phyloP scores from a whole-genome alignment of 208 protist genomes.

The Trypanosoma caninum region DNA sequence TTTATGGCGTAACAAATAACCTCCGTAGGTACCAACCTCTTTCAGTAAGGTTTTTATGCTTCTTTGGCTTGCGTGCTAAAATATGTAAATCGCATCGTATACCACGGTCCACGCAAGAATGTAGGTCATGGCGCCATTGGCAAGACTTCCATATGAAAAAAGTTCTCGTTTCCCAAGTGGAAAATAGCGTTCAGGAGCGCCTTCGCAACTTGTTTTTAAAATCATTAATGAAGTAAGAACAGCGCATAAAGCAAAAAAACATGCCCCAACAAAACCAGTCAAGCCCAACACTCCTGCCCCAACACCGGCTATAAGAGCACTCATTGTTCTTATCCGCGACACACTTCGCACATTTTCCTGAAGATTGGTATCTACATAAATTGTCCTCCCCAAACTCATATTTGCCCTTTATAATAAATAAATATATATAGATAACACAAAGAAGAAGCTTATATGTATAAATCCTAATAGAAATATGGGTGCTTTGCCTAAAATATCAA shows the following conservation, averaged over 20 bases:
- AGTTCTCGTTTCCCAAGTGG: conserved; percentile 60
- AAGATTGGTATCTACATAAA: conserved; percentile 52
- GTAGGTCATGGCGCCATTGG: conserved; percentile 73
- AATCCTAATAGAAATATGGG: no score
- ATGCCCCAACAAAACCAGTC: conserved; percentile 54
- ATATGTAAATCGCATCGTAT: conserved; percentile 89
- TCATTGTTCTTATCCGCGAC: conserved; percentile 69
- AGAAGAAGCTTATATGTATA: no score
- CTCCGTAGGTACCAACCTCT: no score
- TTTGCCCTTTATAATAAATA: conserved; percentile 4
- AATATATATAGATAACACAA: no score
- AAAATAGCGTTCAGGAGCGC: conserved; percentile 67
- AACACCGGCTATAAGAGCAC: conserved; percentile 66
- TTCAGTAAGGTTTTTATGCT: no score
- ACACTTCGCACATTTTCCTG: conserved; percentile 60
- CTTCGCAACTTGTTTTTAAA: conserved; percentile 42
- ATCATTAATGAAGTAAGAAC: conserved; percentile 61
- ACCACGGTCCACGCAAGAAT: conserved; percentile 82
- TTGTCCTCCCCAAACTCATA: conserved; percentile 46
- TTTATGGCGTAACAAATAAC: no score
- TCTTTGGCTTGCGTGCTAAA: conserved; percentile 34
- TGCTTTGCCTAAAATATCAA: no score
- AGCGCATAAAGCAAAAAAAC: conserved; percentile 67
- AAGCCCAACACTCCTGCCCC: conserved; percentile 73
- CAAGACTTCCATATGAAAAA: conserved; percentile 62